Evolutionary conservation across 2,329 filamentous ascomycete species (phyloP).

Genomic region (Ophiocordyceps robertsii): DNA sequence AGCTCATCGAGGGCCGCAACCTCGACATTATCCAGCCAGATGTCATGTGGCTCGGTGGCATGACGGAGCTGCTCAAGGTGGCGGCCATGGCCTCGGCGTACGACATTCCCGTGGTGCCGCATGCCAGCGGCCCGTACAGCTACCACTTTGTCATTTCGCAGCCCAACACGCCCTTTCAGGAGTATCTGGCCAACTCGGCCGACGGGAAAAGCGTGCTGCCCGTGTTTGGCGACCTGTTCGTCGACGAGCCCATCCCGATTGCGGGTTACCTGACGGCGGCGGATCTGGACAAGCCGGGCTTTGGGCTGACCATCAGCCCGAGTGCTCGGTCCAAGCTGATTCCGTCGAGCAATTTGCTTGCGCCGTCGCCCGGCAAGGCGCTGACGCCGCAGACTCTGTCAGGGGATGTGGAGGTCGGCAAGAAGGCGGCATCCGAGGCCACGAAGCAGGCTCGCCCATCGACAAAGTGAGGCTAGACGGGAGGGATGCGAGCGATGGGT

Average conservation of each 20-base stretch:
- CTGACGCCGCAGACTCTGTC: conserved; percentile 11
- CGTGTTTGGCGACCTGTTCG: conserved; percentile 82
- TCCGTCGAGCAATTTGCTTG: conserved; percentile 59
- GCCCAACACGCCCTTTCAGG: conserved; percentile 86
- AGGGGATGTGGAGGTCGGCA: background rate
- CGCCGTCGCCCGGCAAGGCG: conserved; percentile 42
- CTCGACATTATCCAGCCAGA: conserved; percentile 91
- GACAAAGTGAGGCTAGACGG: no score
- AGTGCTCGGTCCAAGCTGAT: conserved; percentile 58
- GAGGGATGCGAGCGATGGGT: no score
- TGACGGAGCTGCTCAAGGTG: conserved; percentile 86
- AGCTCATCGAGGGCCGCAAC: conserved; percentile 82
- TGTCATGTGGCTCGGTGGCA: conserved; percentile 91
- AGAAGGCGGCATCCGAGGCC: conserved; percentile 10
- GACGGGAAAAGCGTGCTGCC: conserved; percentile 83
- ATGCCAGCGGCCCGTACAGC: conserved; percentile 85
- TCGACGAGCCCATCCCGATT: conserved; percentile 78
- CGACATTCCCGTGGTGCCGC: conserved; percentile 89
- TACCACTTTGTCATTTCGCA: conserved; percentile 95
- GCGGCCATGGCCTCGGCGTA: conserved; percentile 83
- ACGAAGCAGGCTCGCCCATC: no score
- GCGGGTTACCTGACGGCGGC: conserved; percentile 70
- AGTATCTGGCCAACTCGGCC: conserved; percentile 86
- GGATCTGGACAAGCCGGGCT: conserved; percentile 78
- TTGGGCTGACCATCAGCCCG: conserved; percentile 78